These are phyloP conservation scores for Vigna hirtella DNA, from an alignment of 306 rosid species.

Conservation along the genomic window DNA sequence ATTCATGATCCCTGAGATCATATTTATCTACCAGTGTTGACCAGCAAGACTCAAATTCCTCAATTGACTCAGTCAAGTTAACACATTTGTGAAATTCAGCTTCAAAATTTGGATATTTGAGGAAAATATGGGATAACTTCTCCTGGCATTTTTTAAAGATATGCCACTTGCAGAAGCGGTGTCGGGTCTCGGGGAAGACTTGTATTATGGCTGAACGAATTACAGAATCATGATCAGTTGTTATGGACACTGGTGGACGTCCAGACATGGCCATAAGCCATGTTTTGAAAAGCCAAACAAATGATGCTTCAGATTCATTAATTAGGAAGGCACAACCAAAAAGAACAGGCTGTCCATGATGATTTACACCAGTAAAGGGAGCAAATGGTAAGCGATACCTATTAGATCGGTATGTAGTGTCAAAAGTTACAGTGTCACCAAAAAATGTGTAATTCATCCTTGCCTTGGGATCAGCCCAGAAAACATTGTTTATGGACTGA, in stretches of 20 bases:
- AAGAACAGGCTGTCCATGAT: conserved; percentile 96
- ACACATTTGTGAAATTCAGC: conserved; percentile 97
- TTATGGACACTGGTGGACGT: conserved; percentile 82
- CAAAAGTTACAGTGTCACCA: conserved; percentile 96
- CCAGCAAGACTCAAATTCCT: conserved; percentile 98
- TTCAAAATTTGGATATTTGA: conserved; percentile 87
- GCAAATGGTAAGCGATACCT: conserved; percentile 97
- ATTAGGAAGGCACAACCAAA: conserved; percentile 96
- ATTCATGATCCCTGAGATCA: conserved; percentile 87
- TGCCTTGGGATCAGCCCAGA: conserved; percentile 97
- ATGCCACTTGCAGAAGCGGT: conserved; percentile 99
- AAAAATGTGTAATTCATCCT: conserved; percentile 82
- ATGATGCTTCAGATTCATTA: conserved; percentile 91
- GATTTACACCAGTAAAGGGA: conserved; percentile 95
- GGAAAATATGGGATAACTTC: conserved; percentile 89
- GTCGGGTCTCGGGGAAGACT: conserved; percentile 90
- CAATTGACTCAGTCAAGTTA: conserved; percentile 88
- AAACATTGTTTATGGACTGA: conserved; percentile 72
- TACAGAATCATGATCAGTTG: conserved; percentile 90
- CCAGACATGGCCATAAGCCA: conserved; percentile 98
- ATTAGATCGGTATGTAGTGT: conserved; percentile 96
- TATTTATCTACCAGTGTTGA: conserved; percentile 81
- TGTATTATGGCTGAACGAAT: conserved; percentile 78
- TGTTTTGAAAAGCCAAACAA: conserved; percentile 90
- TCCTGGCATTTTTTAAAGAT: conserved; percentile 97